Percentiles rank a stretch among this genome's conserved stretches.
These are phyloP conservation scores for Lasiosphaeriaceae sp. DNA, from an alignment of 495 filamentous ascomycete genomes.

Conservation along the genomic window DNA sequence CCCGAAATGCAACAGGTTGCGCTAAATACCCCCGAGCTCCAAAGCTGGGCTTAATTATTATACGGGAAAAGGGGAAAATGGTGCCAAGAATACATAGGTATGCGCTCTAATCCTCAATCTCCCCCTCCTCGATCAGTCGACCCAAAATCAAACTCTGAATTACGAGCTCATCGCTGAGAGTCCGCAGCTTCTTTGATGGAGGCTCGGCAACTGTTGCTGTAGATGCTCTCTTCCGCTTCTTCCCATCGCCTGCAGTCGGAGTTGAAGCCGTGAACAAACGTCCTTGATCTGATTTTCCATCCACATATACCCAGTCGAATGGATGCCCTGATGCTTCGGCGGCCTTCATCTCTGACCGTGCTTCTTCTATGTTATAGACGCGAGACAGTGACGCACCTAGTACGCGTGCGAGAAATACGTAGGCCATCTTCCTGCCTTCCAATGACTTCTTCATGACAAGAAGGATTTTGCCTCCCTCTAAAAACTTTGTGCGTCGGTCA, in stretches of 20 bases:
- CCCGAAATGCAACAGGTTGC: too few relatives aligned
- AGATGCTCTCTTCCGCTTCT: constrained; percentile 43
- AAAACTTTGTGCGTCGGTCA: constrained; percentile 52
- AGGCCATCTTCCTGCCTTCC: constrained; percentile 54
- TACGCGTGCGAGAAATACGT: constrained; percentile 70
- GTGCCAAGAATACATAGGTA: neutral
- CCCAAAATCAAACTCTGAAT: constrained; percentile 93
- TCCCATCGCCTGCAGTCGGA: constrained; percentile 10
- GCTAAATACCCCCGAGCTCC: too few relatives aligned
- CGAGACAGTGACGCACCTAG: constrained; percentile 68
- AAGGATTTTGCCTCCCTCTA: constrained; percentile 65
- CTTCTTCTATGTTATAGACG: constrained; percentile 61
- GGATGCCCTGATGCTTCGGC: constrained; percentile 41
- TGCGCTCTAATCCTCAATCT: constrained; percentile 32
- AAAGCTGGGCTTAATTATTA: too few relatives aligned
- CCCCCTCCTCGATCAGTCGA: constrained; percentile 61
- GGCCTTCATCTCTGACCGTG: constrained; percentile 51
- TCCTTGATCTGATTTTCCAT: constrained; percentile 39
- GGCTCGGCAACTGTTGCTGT: constrained; percentile 23
- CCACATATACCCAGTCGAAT: constrained; percentile 82
- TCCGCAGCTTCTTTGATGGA: constrained; percentile 48
- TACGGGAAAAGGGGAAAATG: neutral
- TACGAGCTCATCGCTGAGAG: constrained; percentile 79
- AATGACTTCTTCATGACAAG: constrained; percentile 66
- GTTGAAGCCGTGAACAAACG: constrained; percentile 23